A percentile compares a stretch with the other conserved stretches of the same genome.
phyloP scores from a whole-genome alignment of 371 early-diverging fungal species.

The Rhizomucor pusillus region DNA sequence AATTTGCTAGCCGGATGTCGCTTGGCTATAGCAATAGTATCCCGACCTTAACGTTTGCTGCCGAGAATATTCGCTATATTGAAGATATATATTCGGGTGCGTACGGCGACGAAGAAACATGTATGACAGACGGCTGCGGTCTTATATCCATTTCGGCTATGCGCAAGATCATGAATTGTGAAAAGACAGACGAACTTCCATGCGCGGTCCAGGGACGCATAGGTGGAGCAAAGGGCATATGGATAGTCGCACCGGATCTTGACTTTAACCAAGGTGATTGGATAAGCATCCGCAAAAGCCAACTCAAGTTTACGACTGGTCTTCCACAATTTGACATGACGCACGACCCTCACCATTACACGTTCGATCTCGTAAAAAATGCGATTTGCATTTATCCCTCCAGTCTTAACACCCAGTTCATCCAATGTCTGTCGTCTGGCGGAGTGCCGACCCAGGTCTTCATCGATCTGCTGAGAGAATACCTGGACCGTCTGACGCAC shows the following conservation, averaged over 20 bases:
- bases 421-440: slow-evolving; percentile 38
- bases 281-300: slow-evolving; percentile 40
- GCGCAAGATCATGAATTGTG: slow-evolving; percentile 36
- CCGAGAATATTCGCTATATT: slow-evolving; percentile 27
- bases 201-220: slow-evolving; percentile 52
- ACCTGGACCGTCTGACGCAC: slow-evolving; percentile 24
- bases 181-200: slow-evolving; percentile 33
- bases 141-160: slow-evolving; percentile 46
- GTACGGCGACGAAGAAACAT: slow-evolving; percentile 16
- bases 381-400: slow-evolving; percentile 35
- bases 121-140: slow-evolving; percentile 55
- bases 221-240: slow-evolving; percentile 50
- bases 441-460: slow-evolving; percentile 39
- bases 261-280: slow-evolving; percentile 31
- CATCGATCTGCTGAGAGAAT: slow-evolving; percentile 35
- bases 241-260: slow-evolving; percentile 36
- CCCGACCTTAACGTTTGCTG: slow-evolving; percentile 33
- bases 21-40: slow-evolving; percentile 49
- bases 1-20: slow-evolving; percentile 43
- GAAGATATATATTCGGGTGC: slow-evolving; percentile 27
- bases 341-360: slow-evolving; percentile 35
- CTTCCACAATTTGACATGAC: slow-evolving; percentile 20
- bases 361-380: slow-evolving; percentile 43
- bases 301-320: slow-evolving; percentile 45
- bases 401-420: slow-evolving; percentile 47